phyloP scores from a whole-genome alignment of 1,284 basidiomycete species.

The Cutaneotrichosporon sp. region DNA sequence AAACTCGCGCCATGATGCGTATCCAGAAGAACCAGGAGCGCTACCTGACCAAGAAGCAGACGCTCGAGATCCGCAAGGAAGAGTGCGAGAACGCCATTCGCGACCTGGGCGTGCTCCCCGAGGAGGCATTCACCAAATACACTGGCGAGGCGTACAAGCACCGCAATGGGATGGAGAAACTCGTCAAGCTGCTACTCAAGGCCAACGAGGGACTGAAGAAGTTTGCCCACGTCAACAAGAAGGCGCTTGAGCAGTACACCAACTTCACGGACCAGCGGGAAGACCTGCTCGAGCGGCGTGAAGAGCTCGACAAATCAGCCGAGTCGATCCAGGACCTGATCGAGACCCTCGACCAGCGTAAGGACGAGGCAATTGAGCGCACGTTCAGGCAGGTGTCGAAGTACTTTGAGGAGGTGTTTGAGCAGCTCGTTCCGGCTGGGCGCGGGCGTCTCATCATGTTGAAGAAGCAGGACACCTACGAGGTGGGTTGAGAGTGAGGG shows the following conservation, averaged over 20 bases:
- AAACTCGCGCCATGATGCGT: constrained; percentile 73
- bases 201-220: constrained; percentile 91
- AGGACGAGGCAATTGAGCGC: constrained; percentile 96
- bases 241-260: constrained; percentile 96
- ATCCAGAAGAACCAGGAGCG: constrained; percentile 94
- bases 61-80: constrained; percentile 76
- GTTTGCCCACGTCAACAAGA: constrained; percentile 98
- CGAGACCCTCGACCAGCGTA: constrained; percentile 87
- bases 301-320: constrained; percentile 85
- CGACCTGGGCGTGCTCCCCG: constrained; percentile 91
- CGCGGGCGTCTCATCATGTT: constrained; percentile 88
- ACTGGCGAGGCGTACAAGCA: constrained; percentile 50
- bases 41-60: constrained; percentile 84
- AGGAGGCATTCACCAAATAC: constrained; percentile 96
- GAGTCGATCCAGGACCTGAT: constrained; percentile 91
- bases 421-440: constrained; percentile 92
- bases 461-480: constrained; percentile 64
- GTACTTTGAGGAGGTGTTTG: constrained; percentile 96
- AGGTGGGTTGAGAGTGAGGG: neutral
- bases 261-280: constrained; percentile 97
- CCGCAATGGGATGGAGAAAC: constrained; percentile 66
- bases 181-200: constrained; percentile 82
- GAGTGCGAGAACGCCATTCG: constrained; percentile 91
- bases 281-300: constrained; percentile 75
- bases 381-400: constrained; percentile 97